These are phyloP conservation scores for Pelargonium nanum DNA, from an alignment of 345 rosid genomes.

Conservation along the genomic window DNA sequence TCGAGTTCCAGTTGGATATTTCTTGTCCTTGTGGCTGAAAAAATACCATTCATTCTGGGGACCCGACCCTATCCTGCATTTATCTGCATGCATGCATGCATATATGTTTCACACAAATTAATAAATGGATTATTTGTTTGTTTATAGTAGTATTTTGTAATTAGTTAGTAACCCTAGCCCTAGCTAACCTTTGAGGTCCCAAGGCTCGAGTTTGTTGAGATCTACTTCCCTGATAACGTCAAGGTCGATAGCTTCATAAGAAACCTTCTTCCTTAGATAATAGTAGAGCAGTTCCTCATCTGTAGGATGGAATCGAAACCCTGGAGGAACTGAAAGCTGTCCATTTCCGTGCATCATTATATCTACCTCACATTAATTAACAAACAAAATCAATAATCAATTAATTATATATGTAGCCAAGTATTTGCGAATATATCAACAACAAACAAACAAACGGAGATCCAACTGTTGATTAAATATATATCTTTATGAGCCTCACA, in stretches of 20 bases:
- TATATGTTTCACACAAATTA: neutral
- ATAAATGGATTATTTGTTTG: too few relatives aligned
- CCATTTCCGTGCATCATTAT: constrained; percentile 58
- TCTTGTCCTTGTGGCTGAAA: constrained; percentile 99
- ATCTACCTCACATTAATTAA: neutral
- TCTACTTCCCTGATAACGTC: constrained; percentile 94
- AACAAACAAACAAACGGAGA: too few relatives aligned
- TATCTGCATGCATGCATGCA: constrained; percentile 40
- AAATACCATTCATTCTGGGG: constrained; percentile 98
- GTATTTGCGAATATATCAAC: too few relatives aligned
- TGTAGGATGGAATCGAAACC: constrained; percentile 91
- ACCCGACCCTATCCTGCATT: constrained; percentile 86
- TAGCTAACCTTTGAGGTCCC: constrained; percentile 87
- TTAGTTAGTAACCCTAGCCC: too few relatives aligned
- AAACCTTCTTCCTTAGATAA: constrained; percentile 88
- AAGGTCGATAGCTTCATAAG: constrained; percentile 85
- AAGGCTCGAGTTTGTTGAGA: constrained; percentile 97
- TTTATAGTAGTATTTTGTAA: too few relatives aligned
- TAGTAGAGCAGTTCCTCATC: constrained; percentile 93
- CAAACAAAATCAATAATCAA: neutral
- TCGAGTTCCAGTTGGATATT: constrained; percentile 92
- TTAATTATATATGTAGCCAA: neutral
- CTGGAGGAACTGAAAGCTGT: constrained; percentile 82
- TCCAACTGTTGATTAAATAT: too few relatives aligned
- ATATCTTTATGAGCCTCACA: too few relatives aligned